A percentile compares a stretch with the other conserved stretches of the same genome.
Evolutionary conservation across 108 stramenopile genomes (phyloP).

Genomic region (Schizochytrium sp.): DNA sequence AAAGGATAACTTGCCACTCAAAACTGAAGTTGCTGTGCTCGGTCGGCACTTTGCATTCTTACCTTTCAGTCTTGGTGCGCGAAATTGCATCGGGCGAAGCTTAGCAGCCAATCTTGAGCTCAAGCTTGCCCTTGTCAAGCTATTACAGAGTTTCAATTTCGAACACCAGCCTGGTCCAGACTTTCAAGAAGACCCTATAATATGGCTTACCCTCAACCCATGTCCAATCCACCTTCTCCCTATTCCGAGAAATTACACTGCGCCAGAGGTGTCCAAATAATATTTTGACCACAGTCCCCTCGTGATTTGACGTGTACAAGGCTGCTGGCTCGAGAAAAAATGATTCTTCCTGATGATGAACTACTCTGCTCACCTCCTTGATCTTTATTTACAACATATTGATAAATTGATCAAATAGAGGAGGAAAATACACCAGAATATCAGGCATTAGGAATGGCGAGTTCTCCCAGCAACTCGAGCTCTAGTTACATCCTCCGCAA

Average conservation of each 20-base stretch:
- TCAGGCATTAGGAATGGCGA: too few species aligned
- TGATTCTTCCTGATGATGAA: too few species aligned
- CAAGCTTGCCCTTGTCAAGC: slow-evolving; percentile 10
- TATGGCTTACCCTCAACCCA: slow-evolving; percentile 38
- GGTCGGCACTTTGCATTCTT: slow-evolving; percentile 6
- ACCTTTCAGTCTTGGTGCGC: slow-evolving; percentile 34
- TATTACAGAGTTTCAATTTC: background rate
- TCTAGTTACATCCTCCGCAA: too few species aligned
- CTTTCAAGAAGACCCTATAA: slow-evolving; percentile 7
- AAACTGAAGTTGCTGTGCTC: slow-evolving; percentile 1
- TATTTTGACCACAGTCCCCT: too few species aligned
- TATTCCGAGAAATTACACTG: background rate
- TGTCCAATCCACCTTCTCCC: slow-evolving; percentile 26
- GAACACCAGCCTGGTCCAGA: background rate
- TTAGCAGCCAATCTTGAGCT: slow-evolving; percentile 42
- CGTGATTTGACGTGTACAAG: too few species aligned
- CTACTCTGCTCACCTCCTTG: too few species aligned
- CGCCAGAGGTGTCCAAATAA: too few species aligned
- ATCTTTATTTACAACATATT: too few species aligned
- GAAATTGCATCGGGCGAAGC: slow-evolving; percentile 36
- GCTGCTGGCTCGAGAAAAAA: too few species aligned
- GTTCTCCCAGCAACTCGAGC: too few species aligned
- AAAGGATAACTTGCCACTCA: slow-evolving; percentile 7
- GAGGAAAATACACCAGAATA: too few species aligned
- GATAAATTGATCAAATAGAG: too few species aligned